A percentile compares a stretch with the other conserved stretches of the same genome.
These are phyloP conservation scores for Tetrahymena thermophila DNA, from an alignment of 73 alveolate species.

Conservation along the genomic window DNA sequence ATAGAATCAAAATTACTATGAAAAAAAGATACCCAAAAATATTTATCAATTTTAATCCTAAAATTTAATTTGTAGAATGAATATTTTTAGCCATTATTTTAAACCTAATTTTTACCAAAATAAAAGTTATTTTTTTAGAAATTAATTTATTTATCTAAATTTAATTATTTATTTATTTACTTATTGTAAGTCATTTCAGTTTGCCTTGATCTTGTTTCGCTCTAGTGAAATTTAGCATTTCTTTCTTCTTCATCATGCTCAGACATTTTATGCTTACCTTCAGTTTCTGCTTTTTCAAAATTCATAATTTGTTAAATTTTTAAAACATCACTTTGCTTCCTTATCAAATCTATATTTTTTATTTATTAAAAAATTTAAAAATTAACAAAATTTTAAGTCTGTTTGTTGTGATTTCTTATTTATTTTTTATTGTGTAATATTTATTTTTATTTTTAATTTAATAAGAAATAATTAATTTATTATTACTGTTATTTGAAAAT, in stretches of 20 bases:
- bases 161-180: neutral
- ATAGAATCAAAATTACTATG: neutral
- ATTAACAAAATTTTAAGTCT: neutral
- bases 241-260: neutral
- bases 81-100: neutral
- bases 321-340: neutral
- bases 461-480: no score
- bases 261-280: neutral
- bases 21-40: neutral
- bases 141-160: no score
- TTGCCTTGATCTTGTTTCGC: neutral
- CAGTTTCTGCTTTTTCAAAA: neutral
- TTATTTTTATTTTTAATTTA: no score
- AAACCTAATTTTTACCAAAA: neutral
- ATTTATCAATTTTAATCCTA: neutral
- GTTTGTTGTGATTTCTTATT: no score
- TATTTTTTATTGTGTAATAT: no score
- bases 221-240: neutral
- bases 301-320: neutral
- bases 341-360: neutral
- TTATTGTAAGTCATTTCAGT: neutral
- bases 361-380: no score
- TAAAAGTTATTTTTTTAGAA: no score
- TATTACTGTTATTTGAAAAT: neutral
- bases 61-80: neutral